These are phyloP conservation scores for Colletotrichum abscissum DNA, from an alignment of 2,329 filamentous ascomycete species.

Conservation along the genomic window DNA sequence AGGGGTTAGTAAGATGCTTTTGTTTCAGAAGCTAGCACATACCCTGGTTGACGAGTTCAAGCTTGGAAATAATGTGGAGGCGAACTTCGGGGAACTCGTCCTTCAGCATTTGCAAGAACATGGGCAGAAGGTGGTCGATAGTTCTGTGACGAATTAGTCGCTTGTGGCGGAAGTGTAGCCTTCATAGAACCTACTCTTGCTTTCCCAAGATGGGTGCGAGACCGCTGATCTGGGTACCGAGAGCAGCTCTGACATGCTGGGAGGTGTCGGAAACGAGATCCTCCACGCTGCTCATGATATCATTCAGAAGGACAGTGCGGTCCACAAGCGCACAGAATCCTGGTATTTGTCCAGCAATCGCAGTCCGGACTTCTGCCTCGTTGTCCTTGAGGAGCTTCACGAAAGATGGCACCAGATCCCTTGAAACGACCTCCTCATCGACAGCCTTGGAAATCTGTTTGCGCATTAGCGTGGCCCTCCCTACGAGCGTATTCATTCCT, in stretches of 20 bases:
- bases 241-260: constrained; percentile 94
- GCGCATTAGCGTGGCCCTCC: constrained; percentile 24
- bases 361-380: constrained; percentile 96
- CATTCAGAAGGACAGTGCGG: constrained; percentile 86
- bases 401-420: constrained; percentile 95
- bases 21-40: constrained; percentile 41
- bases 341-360: constrained; percentile 96
- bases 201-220: constrained; percentile 97
- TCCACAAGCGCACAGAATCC: constrained; percentile 95
- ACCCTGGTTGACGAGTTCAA: constrained; percentile 98
- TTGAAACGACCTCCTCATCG: constrained; percentile 93
- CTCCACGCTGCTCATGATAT: constrained; percentile 97
- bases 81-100: constrained; percentile 98
- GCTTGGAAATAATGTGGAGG: constrained; percentile 99
- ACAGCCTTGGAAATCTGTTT: constrained; percentile 94
- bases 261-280: constrained; percentile 96
- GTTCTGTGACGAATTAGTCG: constrained; percentile 67
- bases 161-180: background rate
- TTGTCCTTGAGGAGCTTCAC: constrained; percentile 98
- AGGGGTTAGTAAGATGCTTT: constrained; percentile 4
- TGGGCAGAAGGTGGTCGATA: constrained; percentile 94
- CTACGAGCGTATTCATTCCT: constrained; percentile 20
- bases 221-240: constrained; percentile 97
- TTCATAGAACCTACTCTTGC: constrained; percentile 81
- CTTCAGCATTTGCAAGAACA: constrained; percentile 99